phyloP scores from a whole-genome alignment of 2,329 filamentous ascomycete genomes.

The Tolypocladium amazonense region DNA sequence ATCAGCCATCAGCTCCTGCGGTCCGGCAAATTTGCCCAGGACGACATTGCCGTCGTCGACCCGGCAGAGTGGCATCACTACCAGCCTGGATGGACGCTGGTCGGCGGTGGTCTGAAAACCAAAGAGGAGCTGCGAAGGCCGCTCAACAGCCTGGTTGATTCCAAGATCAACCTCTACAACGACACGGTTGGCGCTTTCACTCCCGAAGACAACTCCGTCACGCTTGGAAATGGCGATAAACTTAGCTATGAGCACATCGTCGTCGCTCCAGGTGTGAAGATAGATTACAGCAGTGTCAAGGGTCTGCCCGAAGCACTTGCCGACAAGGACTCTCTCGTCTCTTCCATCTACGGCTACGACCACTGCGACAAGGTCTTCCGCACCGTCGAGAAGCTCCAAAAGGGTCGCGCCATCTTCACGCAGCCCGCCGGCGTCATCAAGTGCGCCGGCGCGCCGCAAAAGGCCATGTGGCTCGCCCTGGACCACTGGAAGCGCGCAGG shows the following conservation, averaged over 20 bases:
- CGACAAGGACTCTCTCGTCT: conserved; percentile 35
- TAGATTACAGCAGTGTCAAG: conserved; percentile 40
- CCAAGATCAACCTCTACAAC: conserved; percentile 52
- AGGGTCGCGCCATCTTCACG: conserved; percentile 47
- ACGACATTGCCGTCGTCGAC: conserved; percentile 56
- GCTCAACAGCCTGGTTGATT: conserved; percentile 39
- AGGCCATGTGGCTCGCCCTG: conserved; percentile 51
- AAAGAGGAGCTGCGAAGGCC: conserved; percentile 46
- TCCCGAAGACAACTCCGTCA: conserved; percentile 46
- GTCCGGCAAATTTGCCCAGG: conserved; percentile 40
- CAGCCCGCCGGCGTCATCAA: conserved; percentile 48
- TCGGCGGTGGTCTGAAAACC: conserved; percentile 54
- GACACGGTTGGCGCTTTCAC: conserved; percentile 36
- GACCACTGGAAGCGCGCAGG: conserved; percentile 46
- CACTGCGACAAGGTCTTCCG: conserved; percentile 41
- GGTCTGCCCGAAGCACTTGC: conserved; percentile 46
- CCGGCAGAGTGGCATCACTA: conserved; percentile 55
- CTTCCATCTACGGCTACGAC: conserved; percentile 48
- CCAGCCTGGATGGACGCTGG: conserved; percentile 60
- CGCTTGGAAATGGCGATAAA: conserved; percentile 42
- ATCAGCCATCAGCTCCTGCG: conserved; percentile 59
- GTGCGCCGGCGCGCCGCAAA: conserved; percentile 51
- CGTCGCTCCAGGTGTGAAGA: conserved; percentile 46
- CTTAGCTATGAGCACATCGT: conserved; percentile 54
- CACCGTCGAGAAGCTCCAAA: conserved; percentile 33